These are phyloP conservation scores for Umbellularia californica DNA, from an alignment of 164 flowering plant species.

Conservation along the genomic window DNA sequence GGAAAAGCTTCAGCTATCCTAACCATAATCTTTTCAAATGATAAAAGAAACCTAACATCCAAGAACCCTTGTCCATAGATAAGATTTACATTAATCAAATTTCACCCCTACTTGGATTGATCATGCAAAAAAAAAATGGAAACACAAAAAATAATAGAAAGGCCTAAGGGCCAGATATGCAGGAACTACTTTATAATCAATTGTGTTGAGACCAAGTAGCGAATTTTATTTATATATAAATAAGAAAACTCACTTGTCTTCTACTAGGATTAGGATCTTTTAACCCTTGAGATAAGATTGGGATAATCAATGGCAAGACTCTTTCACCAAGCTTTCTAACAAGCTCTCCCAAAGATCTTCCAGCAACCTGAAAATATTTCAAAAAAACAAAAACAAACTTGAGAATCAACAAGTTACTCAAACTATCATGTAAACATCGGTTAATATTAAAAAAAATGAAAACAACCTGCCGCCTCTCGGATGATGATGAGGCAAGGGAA, in stretches of 20 bases:
- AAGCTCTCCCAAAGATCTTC: conserved; percentile 91
- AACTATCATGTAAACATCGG: not conserved
- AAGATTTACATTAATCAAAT: too few relatives aligned
- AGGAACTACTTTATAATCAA: too few relatives aligned
- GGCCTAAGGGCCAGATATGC: too few relatives aligned
- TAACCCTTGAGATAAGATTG: conserved; percentile 77
- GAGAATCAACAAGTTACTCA: not conserved
- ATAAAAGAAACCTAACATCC: too few relatives aligned
- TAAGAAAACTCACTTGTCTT: conserved; percentile 70
- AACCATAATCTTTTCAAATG: too few relatives aligned
- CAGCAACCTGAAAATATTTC: conserved; percentile 63
- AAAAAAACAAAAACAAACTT: not conserved
- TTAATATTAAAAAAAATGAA: not conserved
- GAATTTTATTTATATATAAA: not conserved
- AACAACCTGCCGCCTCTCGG: conserved; percentile 95
- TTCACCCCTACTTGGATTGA: too few relatives aligned
- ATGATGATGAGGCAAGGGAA: conserved; percentile 93
- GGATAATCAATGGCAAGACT: conserved; percentile 90
- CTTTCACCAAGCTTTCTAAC: conserved; percentile 99
- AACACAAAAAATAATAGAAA: too few relatives aligned
- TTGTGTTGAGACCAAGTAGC: too few relatives aligned
- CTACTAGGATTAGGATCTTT: conserved; percentile 65
- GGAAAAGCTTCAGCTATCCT: too few relatives aligned
- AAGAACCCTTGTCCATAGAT: too few relatives aligned
- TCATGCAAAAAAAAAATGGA: too few relatives aligned